Evolutionary conservation across 352 stramenopile genomes (phyloP).

Genomic region (Phytophthora megakarya): DNA sequence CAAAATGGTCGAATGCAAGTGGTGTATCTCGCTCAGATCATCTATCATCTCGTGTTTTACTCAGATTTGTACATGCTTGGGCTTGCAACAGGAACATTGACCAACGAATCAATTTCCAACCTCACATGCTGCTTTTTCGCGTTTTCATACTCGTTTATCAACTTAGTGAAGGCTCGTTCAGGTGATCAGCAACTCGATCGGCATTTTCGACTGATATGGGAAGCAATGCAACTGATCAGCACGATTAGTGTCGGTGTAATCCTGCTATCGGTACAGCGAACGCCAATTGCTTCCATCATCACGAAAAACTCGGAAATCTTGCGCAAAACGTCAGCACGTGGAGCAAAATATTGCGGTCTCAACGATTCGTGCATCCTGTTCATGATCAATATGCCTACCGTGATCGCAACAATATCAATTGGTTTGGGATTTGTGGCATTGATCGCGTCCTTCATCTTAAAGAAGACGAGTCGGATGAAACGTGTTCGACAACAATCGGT

Average conservation of each 20-base stretch:
- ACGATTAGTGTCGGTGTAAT: not conserved
- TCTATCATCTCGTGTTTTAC: slow-evolving; percentile 25
- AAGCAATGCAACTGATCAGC: slow-evolving; percentile 11
- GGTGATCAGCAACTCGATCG: slow-evolving; percentile 21
- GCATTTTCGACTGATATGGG: slow-evolving; percentile 22
- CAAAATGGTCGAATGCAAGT: slow-evolving; percentile 29
- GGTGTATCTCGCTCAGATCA: slow-evolving; percentile 25
- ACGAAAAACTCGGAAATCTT: slow-evolving; percentile 18
- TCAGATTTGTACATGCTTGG: slow-evolving; percentile 30
- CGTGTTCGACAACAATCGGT: not conserved
- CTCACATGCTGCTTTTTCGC: slow-evolving; percentile 30
- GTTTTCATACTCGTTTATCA: slow-evolving; percentile 23
- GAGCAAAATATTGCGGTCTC: slow-evolving; percentile 20
- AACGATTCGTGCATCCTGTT: slow-evolving; percentile 34
- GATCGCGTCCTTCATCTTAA: slow-evolving; percentile 5
- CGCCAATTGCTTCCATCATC: slow-evolving; percentile 11
- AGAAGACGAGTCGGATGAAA: not conserved
- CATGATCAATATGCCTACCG: slow-evolving; percentile 8
- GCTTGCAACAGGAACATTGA: slow-evolving; percentile 26
- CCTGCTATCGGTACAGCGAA: slow-evolving; percentile 6
- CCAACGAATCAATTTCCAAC: slow-evolving; percentile 20
- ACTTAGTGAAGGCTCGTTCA: slow-evolving; percentile 19
- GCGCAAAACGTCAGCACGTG: slow-evolving; percentile 17
- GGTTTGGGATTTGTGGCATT: not conserved
- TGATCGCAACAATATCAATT: slow-evolving; percentile 12